Percentiles rank a stretch among this genome's conserved stretches.
Evolutionary conservation across 2,329 filamentous ascomycete genomes (phyloP).

Genomic region (Trichoderma sp.): DNA sequence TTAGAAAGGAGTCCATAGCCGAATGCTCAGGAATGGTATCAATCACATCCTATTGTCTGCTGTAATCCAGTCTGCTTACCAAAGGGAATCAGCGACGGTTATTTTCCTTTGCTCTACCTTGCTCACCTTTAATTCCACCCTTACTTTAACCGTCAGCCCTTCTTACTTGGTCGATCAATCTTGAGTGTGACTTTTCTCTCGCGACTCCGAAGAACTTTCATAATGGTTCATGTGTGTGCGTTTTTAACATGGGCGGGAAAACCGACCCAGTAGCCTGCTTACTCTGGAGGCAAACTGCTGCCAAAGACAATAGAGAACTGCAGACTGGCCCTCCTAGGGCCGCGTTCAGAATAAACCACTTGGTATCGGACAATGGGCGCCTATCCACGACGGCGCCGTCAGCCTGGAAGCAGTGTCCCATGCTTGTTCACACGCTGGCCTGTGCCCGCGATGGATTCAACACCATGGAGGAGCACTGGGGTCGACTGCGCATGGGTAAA

Average conservation of each 20-base stretch:
- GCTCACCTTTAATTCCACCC: neutral
- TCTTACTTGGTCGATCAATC: neutral
- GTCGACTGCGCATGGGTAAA: neutral
- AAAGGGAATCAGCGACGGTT: neutral
- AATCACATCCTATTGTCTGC: neutral
- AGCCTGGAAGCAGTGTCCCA: neutral
- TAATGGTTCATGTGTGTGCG: neutral
- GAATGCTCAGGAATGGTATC: neutral
- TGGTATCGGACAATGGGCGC: conserved; percentile 7
- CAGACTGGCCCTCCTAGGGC: neutral
- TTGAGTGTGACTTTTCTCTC: neutral
- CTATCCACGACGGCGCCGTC: conserved; percentile 1
- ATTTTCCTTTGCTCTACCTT: neutral
- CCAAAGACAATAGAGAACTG: neutral
- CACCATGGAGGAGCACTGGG: conserved; percentile 2
- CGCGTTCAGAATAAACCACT: neutral
- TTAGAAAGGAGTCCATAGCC: neutral
- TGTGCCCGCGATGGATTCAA: conserved; percentile 2
- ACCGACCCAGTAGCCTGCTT: neutral
- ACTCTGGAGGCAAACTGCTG: neutral
- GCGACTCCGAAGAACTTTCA: neutral
- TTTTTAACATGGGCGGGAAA: neutral
- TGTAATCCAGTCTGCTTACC: neutral
- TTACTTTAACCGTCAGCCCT: no score
- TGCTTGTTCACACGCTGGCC: conserved; percentile 12